Evolutionary conservation across 2,329 filamentous ascomycete genomes (phyloP).

Genomic region (Teratosphaeria pseudoeucalypti): DNA sequence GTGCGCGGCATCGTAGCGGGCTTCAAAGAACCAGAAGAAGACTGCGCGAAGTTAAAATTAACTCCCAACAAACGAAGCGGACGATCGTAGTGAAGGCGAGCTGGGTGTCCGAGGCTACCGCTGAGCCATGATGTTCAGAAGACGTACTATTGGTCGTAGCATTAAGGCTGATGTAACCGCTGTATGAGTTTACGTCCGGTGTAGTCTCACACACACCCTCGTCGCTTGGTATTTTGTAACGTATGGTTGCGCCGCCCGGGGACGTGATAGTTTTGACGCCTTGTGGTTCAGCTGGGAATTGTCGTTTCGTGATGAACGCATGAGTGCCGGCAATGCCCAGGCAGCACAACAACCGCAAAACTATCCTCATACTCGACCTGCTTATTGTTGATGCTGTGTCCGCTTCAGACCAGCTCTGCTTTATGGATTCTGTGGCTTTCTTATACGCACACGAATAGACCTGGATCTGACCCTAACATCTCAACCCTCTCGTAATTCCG

Average conservation of each 20-base stretch:
- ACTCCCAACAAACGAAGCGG: no score
- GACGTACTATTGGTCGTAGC: constrained; percentile 4
- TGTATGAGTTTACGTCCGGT: constrained; percentile 45
- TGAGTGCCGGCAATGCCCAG: neutral
- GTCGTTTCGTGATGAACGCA: neutral
- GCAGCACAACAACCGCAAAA: neutral
- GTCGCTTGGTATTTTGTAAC: neutral
- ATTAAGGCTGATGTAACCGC: constrained; percentile 47
- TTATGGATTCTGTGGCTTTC: no score
- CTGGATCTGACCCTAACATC: no score
- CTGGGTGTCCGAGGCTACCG: no score
- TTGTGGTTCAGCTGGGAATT: constrained; percentile 5
- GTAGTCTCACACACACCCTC: constrained; percentile 46
- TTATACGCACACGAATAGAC: no score
- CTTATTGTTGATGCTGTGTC: no score
- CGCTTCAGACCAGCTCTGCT: no score
- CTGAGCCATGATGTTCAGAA: no score
- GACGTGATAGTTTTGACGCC: constrained; percentile 5
- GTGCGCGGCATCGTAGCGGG: constrained; percentile 39
- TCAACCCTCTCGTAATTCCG: no score
- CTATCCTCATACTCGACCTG: neutral
- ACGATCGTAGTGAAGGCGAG: no score
- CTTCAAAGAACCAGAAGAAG: constrained; percentile 53
- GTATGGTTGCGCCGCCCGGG: neutral
- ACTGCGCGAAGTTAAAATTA: constrained; percentile 23